Percentiles rank a stretch among this genome's conserved stretches.
Evolutionary conservation across 2,329 filamentous ascomycete species (phyloP).

Genomic region (Aspergillus fructus): DNA sequence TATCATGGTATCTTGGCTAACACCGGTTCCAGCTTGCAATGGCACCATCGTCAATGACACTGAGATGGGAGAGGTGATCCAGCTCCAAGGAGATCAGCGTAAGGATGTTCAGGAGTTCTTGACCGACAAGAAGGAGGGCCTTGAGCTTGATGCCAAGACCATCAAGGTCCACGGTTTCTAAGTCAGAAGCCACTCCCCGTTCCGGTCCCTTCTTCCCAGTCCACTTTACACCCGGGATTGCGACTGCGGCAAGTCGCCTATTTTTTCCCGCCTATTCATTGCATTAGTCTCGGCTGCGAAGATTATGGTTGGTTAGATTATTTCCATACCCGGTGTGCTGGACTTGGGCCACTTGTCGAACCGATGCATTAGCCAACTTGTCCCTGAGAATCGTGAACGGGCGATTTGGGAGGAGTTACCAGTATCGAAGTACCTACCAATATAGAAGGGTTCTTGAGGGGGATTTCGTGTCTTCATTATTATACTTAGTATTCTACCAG

Average conservation of each 20-base stretch:
- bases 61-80: conserved; percentile 99
- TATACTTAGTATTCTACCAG: conserved; percentile 5
- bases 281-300: conserved; percentile 19
- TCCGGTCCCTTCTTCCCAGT: conserved; percentile 45
- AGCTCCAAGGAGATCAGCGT: conserved; percentile 98
- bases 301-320: conserved; percentile 19
- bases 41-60: conserved; percentile 95
- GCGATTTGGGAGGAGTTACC: conserved; percentile 19
- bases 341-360: conserved; percentile 33
- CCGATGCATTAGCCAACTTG: conserved; percentile 27
- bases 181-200: conserved; percentile 41
- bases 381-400: conserved; percentile 20
- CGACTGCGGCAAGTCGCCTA: conserved; percentile 30
- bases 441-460: conserved; percentile 10
- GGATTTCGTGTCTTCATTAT: conserved; percentile 7
- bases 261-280: conserved; percentile 25
- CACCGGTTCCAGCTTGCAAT: conserved; percentile 76
- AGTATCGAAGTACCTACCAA: conserved; percentile 11
- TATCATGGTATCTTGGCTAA: conserved; percentile 19
- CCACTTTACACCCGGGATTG: conserved; percentile 37
- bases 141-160: conserved; percentile 92
- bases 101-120: conserved; percentile 98
- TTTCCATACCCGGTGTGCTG: conserved; percentile 29
- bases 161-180: conserved; percentile 73
- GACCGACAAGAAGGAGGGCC: conserved; percentile 89